A percentile compares a stretch with the other conserved stretches of the same genome.
Evolutionary conservation across 108 stramenopile species (phyloP).

Genomic region (Craspedostauros australis): DNA sequence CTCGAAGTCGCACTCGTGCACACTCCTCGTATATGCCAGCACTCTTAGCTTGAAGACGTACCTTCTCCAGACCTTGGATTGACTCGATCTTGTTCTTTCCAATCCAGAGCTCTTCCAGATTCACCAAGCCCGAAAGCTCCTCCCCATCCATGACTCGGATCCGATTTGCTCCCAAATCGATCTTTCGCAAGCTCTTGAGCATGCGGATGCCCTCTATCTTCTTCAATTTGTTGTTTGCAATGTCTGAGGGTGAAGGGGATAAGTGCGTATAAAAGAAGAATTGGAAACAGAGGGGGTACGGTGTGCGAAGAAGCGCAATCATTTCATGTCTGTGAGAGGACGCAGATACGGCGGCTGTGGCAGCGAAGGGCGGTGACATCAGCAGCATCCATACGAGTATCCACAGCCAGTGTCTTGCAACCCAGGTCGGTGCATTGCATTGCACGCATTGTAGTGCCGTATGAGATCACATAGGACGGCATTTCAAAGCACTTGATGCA

Average conservation of each 20-base stretch:
- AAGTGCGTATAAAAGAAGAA: neutral
- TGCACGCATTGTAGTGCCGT: neutral
- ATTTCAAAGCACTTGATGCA: slow-evolving; percentile 1
- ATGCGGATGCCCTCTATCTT: slow-evolving; percentile 71
- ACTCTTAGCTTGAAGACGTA: no score
- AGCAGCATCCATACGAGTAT: no score
- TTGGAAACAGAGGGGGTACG: no score
- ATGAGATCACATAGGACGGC: neutral
- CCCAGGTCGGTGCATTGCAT: no score
- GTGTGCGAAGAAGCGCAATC: no score
- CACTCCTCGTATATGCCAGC: no score
- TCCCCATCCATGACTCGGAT: slow-evolving; percentile 77
- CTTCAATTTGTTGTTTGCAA: slow-evolving; percentile 97
- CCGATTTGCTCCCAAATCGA: slow-evolving; percentile 94
- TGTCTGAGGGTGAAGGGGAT: slow-evolving; percentile 28
- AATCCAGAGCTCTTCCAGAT: slow-evolving; percentile 84
- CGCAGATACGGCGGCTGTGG: no score
- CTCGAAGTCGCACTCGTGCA: no score
- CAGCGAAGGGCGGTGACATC: no score
- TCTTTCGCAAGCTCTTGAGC: slow-evolving; percentile 68
- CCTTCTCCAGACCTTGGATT: slow-evolving; percentile 66
- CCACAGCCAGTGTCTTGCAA: no score
- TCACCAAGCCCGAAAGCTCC: slow-evolving; percentile 59
- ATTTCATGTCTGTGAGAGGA: no score
- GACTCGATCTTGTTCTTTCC: slow-evolving; percentile 89